Percentiles rank a stretch among this genome's conserved stretches.
These are phyloP conservation scores for Stephania yunnanensis DNA, from an alignment of 164 flowering plant species.

Conservation along the genomic window DNA sequence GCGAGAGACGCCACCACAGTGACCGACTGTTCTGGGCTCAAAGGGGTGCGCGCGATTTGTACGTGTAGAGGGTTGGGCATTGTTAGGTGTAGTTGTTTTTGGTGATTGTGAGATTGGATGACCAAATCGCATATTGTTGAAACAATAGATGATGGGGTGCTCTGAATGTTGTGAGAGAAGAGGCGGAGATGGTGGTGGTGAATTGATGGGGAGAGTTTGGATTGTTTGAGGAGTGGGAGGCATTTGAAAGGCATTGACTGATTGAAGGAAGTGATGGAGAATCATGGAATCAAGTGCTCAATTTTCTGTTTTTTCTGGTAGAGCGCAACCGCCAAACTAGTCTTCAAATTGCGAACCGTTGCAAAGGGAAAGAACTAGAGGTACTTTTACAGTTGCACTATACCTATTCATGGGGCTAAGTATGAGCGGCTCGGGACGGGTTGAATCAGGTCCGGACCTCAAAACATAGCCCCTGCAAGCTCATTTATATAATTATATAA, in stretches of 20 bases:
- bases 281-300: neutral
- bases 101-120: constrained; percentile 36
- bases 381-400: no score
- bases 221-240: neutral
- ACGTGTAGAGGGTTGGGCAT: constrained; percentile 30
- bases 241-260: neutral
- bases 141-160: constrained; percentile 26
- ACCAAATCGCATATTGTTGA: constrained; percentile 41
- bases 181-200: constrained; percentile 5
- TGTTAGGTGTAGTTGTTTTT: constrained; percentile 22
- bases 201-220: neutral
- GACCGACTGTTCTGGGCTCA: constrained; percentile 68
- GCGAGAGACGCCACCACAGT: constrained; percentile 69
- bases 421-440: no score
- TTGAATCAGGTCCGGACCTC: no score
- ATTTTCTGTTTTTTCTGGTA: no score
- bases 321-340: no score
- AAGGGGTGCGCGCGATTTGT: constrained; percentile 24
- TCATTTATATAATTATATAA: no score
- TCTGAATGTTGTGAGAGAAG: constrained; percentile 5
- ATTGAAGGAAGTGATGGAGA: no score
- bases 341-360: no score
- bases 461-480: no score
- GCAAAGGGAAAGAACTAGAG: no score
- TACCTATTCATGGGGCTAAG: no score